Evolutionary conservation across 2,329 filamentous ascomycete genomes (phyloP), one percentile per base, ranked within the genome.

Genomic region (Talaromyces rugulosus): DNA sequence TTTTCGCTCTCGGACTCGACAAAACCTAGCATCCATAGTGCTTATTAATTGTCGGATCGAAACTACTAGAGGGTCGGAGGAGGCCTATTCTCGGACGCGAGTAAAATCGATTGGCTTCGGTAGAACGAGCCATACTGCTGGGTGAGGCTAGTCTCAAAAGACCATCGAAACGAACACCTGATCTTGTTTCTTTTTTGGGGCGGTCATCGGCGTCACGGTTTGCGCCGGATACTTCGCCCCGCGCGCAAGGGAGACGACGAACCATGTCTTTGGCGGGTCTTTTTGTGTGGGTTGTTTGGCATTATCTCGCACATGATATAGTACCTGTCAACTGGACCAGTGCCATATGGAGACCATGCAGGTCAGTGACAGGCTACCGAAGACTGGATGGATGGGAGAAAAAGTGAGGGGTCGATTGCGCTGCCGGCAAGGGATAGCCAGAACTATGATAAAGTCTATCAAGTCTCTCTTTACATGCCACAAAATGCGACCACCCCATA

Each of bases 351-450:
- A 31, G 27, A 31, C 50, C 50, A 31, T 27, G 30, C 28, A 30
- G 16, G 2, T 23, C 28, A 51, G 14, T 53, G 3, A 23, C 11
- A 31, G 11, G 42, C 18, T 14, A 47, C 11, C 27, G 14, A 31
- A 1, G 44, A 12, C 2, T 14, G 44, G 27, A 28, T 51, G 44
- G 44, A 12, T 8, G 54, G 54, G 18, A 34, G 23, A n/a, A 2
- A 56, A 56, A 27, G 54, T 40, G 54, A 56, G 54, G n/a, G 54
- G 27, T 56, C 16, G 12, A 34, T 12, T 34, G 5, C n/a, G 53
- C 31, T 56, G 28, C 18, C 12, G 11, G 44, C 47, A 61, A 54
- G 60, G 59, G 40, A 34, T 47, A 55, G 56, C 28, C 27, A 47
- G 18, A 27, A 47, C 36, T 40, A 40, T 5, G 1, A n/a, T 40